Evolutionary conservation across 306 rosid species (phyloP), one percentile per base, ranked within the genome.

Genomic region (Dicorynia guianensis): DNA sequence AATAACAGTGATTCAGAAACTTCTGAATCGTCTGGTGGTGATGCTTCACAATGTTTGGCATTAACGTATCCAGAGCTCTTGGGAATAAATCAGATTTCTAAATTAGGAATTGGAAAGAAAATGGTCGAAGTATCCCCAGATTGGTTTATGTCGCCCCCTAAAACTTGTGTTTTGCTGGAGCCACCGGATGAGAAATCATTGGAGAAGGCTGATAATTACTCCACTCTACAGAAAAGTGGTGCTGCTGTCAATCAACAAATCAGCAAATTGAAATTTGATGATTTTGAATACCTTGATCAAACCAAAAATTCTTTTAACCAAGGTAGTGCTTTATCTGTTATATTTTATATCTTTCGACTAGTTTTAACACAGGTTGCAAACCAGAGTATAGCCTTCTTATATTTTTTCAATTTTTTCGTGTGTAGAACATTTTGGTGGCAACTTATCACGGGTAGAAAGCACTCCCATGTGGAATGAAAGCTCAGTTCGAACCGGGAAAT

Each of bases 101-200:
- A 85, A 79, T 11, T 85, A 12, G 85, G 75, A 55, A 49, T 77
- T 53, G 83, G 69, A 57, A 85, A 83, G 81, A 86, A 88, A 85
- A 47, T 25, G n/a, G 68, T 42, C 30, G 91, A 96, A 58, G 86
- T 81, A 13, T 96, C 98, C 5, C 96, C 93, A 5, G 85, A 76
- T 69, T 96, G 99, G 98, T 81, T 78, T 63, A 63, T 84, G 44
- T 96, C 99, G 11, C 99, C 99, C 49, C 99, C 93, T 14, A 96
- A 89, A 86, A 82, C 98, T 34, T 96, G 99, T 76, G 87, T 90
- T 81, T 54, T 96, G 84, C 83, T 96, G 63, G 80, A 91, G 67
- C 93, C 93, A 44, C 79, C 85, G 46, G 90, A 90, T 76, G 93
- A 84, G 62, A 77, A 75, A 57, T 77, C 86, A 30, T 35, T 74